Base-by-base conservation (phyloP, 2,329 filamentous ascomycete species). In the Zymoseptoria passerinii region DNA sequence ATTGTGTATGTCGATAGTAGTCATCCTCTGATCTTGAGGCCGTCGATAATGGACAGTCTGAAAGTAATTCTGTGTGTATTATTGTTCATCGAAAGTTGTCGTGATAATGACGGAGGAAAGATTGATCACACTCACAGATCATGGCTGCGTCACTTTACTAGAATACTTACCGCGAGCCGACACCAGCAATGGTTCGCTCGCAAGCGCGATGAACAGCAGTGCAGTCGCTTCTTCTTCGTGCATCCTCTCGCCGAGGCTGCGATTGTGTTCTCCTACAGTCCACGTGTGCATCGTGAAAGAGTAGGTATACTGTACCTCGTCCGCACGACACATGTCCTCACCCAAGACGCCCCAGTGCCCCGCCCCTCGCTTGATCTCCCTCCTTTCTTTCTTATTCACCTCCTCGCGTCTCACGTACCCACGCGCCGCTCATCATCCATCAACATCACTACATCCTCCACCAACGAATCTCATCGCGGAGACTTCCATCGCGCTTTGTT, bases 1-100 rank as follows among this genome's bases (percentile, higher is more conserved):
- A 18, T 63, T 60, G 18, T 50, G 58, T 44, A 44, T 44, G 35
- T 44, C 35, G 10, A 44, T 13, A 44, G 13, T n/a, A 44, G 35
- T 6, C 35, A 44, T 44, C 16, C 7, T 16, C 10, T 44, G 4
- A 44, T 44, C 6, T 2, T 4, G 23, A 23, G 23, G 23, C 23
- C 4, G 23, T 23, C 23, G 23, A 23, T 4, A 23, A 23, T 23
- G 4, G 23, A 23, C 23, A 3, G n/a, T 40, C 35, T 40, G 10
- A 40, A 16, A 40, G 35, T 40, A 40, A 13, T 40, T 40, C 35
- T 13, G 35, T 44, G 35, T 44, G 5, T 44, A 2, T 16, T 4
- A 44, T n/a, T 44, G 23, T 4, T 23, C 23, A 23, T 23, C 35
- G 13, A 13, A 44, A 44, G 13, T 44, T 16, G 35, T 23, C 2